Evolutionary conservation across 2,329 filamentous ascomycete species (phyloP), one percentile per base, ranked within the genome.

Genomic region (Neofusicoccum laricinum): DNA sequence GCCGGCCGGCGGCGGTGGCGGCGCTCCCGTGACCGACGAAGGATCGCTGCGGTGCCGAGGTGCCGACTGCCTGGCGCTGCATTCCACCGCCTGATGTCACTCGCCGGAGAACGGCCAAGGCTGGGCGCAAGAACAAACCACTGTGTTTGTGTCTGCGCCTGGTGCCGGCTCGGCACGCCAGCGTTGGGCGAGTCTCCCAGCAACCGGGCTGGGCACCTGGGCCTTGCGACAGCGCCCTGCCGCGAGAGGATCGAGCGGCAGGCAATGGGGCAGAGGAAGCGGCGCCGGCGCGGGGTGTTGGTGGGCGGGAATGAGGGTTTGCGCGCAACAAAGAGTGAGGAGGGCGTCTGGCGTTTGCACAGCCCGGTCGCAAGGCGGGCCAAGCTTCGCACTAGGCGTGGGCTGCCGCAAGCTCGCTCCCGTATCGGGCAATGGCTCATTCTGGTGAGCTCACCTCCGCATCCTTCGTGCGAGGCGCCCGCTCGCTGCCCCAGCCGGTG

Each of bases 381-480:
- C 55, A 59, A 59, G 55, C 55, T 59, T 59, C 41, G 55, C 55
- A 50, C 34, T 17, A 30, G 6, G 30, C 55, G 19, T 19, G 40
- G 25, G 8, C 25, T 34, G 53, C 53, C 41, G 53, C 53, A 45
- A 36, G 25, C 53, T 36, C 53, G 15, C 40, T 34, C 55, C 55
- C 51, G 30, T 4, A 25, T 46, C 14, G 40, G 55, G 55, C 41
- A 46, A 46, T 40, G 19, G 5, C n/a, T 15, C 8, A 10, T 40
- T 36, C 1, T 36, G 40, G 41, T 59, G 55, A 59, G 41, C 55
- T 59, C 55, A 59, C 55, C 55, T 59, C 55, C 55, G 55, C 55
- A 59, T 59, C 55, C 55, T 59, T 45, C 55, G 41, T 34, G 53
- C 53, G 21, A 58, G 53, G 53, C 53, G 21, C 15, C 41, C 41